phyloP scores from a whole-genome alignment of 352 stramenopile species.

The Phytophthora boehmeriae region DNA sequence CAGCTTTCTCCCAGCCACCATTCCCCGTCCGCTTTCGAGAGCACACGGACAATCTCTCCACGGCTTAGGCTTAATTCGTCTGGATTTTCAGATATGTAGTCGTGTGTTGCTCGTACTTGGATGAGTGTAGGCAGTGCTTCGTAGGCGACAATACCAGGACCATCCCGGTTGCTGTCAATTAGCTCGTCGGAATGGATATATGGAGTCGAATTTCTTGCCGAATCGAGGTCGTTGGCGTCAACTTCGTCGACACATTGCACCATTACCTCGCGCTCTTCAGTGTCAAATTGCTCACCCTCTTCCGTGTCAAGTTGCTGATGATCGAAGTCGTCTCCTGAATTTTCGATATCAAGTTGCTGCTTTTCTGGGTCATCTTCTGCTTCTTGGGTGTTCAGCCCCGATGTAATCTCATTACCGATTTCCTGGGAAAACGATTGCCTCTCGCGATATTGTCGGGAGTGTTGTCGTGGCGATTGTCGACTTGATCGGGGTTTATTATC shows the following conservation, averaged over 20 bases:
- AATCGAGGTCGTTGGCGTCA: background rate
- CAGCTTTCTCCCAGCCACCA: conserved; percentile 74
- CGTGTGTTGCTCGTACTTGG: conserved; percentile 12
- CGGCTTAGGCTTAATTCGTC: conserved; percentile 59
- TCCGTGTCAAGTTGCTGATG: too few relatives aligned
- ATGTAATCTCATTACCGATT: background rate
- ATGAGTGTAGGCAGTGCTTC: conserved; percentile 2
- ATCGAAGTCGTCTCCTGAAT: background rate
- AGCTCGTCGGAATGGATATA: background rate
- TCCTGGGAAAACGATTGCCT: conserved; percentile 20
- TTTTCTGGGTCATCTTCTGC: background rate
- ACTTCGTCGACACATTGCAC: background rate
- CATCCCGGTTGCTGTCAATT: conserved; percentile 3
- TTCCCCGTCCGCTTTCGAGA: conserved; percentile 51
- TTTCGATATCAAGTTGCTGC: background rate
- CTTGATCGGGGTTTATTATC: conserved; percentile 21
- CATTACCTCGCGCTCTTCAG: background rate
- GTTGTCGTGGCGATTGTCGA: conserved; percentile 35
- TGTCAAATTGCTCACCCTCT: background rate
- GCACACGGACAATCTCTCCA: conserved; percentile 61
- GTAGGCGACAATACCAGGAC: background rate
- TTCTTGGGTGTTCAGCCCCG: background rate
- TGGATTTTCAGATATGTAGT: conserved; percentile 24
- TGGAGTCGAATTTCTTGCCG: background rate
- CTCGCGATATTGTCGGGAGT: conserved; percentile 44